phyloP scores from a whole-genome alignment of 257 asterid genomes.

The Rehmannia glutinosa region DNA sequence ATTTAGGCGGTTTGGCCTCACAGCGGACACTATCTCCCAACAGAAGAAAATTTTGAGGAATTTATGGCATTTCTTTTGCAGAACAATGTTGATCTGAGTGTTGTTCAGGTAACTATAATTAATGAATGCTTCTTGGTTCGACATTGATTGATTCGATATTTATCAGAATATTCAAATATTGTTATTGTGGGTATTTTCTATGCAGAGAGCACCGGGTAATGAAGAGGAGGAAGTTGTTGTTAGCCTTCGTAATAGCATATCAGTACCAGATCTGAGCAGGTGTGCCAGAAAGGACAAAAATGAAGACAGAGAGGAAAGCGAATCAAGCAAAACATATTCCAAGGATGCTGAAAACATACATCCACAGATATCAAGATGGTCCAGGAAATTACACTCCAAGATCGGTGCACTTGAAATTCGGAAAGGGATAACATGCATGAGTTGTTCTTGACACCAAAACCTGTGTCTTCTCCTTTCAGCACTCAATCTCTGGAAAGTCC shows the following conservation, averaged over 20 bases:
- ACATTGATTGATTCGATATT: not conserved
- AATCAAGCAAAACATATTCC: slow-evolving; percentile 23
- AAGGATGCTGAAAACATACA: slow-evolving; percentile 31
- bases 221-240: slow-evolving; percentile 40
- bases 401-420: slow-evolving; percentile 61
- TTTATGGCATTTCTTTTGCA: slow-evolving; percentile 59
- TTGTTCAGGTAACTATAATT: slow-evolving; percentile 48
- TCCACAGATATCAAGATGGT: slow-evolving; percentile 47
- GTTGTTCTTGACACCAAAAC: slow-evolving; percentile 39
- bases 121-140: not conserved
- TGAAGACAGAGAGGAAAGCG: slow-evolving; percentile 5
- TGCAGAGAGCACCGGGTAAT: slow-evolving; percentile 57
- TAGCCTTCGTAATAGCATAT: slow-evolving; percentile 40
- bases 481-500: slow-evolving; percentile 30
- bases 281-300: slow-evolving; percentile 3
- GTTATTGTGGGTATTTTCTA: not conserved
- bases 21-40: slow-evolving; percentile 97
- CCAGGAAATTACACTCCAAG: slow-evolving; percentile 45
- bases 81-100: slow-evolving; percentile 53
- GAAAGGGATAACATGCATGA: slow-evolving; percentile 27
- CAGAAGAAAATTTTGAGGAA: slow-evolving; percentile 83
- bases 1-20: slow-evolving; percentile 91
- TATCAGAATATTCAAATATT: not conserved
- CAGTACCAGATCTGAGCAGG: slow-evolving; percentile 42
- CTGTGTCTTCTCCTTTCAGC: slow-evolving; percentile 1